Base-by-base conservation (phyloP, 2,329 filamentous ascomycete species). In the Fusarium solani-melongenae region DNA sequence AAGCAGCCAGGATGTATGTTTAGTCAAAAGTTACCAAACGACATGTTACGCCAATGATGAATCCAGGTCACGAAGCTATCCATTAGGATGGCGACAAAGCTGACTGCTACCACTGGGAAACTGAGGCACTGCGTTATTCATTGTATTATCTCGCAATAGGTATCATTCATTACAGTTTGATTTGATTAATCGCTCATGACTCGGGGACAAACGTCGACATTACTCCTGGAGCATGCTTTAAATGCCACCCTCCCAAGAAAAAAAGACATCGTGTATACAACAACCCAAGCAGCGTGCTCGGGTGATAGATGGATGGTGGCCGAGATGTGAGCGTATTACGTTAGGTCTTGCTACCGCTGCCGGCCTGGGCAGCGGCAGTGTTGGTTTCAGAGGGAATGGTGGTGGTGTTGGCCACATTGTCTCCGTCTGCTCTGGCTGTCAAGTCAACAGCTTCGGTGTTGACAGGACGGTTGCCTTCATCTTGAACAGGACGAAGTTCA, bases 261-360 rank as follows among this genome's bases (percentile, higher is more conserved):
- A 22, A 49, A 17, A 44, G 22, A 55, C 33, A 53, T 55, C 64
- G 55, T 74, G 67, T 63, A 59, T 65, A 41, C 58, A 61, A 62
- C 11, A 36, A 20, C 41, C 67, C 49, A 20, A 57, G n/a, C 22
- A 61, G 29, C 17, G 12, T 27, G 29, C 36, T 51, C 34, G 51
- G 36, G 41, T 41, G 24, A 31, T 33, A 36, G 20, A 57, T 31
- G 41, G 46, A 51, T 17, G n/a, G 27, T 58, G 44, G 41, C 57
- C 49, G 29, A 57, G 66, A 63, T 65, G 67, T 65, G 36, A 44
- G 68, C 67, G 27, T 46, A 55, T 55, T 72, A 46, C 22, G 41
- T 46, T 27, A 69, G 46, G 59, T 53, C 64, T 58, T 60, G 27
- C 41, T 57, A 17, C 62, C 49, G 34, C 34, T 9, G 22, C 44